Evolutionary conservation across 2,329 filamentous ascomycete species (phyloP).

Genomic region (Phoma herbarum): DNA sequence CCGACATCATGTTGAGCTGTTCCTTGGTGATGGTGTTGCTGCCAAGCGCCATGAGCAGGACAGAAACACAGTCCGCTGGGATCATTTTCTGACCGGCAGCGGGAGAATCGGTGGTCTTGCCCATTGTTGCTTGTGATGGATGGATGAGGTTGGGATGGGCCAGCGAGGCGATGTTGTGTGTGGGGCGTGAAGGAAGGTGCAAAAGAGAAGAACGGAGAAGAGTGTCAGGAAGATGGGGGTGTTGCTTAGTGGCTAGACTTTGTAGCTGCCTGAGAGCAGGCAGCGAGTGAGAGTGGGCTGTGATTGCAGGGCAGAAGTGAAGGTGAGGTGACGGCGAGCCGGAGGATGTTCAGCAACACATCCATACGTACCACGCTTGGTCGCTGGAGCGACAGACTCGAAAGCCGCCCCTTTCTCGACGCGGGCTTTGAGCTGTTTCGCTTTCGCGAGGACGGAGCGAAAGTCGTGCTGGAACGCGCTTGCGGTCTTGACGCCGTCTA

Average conservation of each 20-base stretch:
- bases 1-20: conserved; percentile 42
- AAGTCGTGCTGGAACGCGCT: conserved; percentile 34
- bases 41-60: conserved; percentile 37
- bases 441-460: conserved; percentile 23
- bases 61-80: conserved; percentile 35
- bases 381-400: conserved; percentile 23
- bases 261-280: conserved; percentile 8
- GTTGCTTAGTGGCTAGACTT: not conserved
- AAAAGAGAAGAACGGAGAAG: not conserved
- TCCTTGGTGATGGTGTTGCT: conserved; percentile 26
- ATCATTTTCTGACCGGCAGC: conserved; percentile 28
- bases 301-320: conserved; percentile 1
- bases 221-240: not conserved
- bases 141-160: not conserved
- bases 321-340: conserved; percentile 3
- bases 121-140: conserved; percentile 23
- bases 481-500: conserved; percentile 32
- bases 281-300: conserved; percentile 7
- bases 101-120: conserved; percentile 19
- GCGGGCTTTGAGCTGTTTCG: conserved; percentile 30
- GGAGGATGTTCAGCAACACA: not conserved
- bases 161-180: not conserved
- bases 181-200: not conserved
- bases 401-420: conserved; percentile 28
- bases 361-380: conserved; percentile 32